Evolutionary conservation across 129 eudicot genomes (phyloP), one percentile per base, ranked within the genome.

Genomic region (Pseudognaphalium luteoalbum): DNA sequence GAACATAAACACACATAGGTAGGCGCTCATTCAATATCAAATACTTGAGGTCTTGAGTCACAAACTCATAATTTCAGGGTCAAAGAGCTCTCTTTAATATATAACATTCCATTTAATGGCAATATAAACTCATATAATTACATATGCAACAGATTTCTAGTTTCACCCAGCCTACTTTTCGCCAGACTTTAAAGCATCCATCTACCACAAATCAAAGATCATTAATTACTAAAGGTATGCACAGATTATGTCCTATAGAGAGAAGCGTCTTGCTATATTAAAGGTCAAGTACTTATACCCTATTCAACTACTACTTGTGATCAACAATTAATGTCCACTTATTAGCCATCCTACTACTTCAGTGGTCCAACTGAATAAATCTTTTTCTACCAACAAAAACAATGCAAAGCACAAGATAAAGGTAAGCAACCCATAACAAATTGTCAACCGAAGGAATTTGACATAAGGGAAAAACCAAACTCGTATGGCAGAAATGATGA

Each of bases 151-250:
- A 70, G 28, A 14, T 14, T 14, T 47, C 74, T 20, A 71, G 63
- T 28, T 50, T 52, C 75, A 51, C 75, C 30, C 17, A 29, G 17
- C 75, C 44, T 50, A 51, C 63, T 71, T 51, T 61, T 50, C 63
- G 28, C 20, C 74, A 16, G 16, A 69, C 74, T 69, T 2, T 20
- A 21, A 29, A 70, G 16, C 61, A 51, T 47, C 29, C 39, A 16
- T 50, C 62, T 47, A 70, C 62, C 75, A 47, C 29, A 63, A 12
- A 44, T 22, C 32, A 69, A 44, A 44, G 56, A 67, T 67, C n/a
- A 68, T 68, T 42, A 22, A 42, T 29, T 58, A 51, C 56, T 50
- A 14, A 14, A 50, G n/a, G 57, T 52, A 52, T 52, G 7, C 35
- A 57, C 3, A 11, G 14, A 58, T 34, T 50, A 58, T 57, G 68